Evolutionary conservation across 345 rosid genomes (phyloP), one percentile per base, ranked within the genome.

Genomic region (Heritiera fomes): DNA sequence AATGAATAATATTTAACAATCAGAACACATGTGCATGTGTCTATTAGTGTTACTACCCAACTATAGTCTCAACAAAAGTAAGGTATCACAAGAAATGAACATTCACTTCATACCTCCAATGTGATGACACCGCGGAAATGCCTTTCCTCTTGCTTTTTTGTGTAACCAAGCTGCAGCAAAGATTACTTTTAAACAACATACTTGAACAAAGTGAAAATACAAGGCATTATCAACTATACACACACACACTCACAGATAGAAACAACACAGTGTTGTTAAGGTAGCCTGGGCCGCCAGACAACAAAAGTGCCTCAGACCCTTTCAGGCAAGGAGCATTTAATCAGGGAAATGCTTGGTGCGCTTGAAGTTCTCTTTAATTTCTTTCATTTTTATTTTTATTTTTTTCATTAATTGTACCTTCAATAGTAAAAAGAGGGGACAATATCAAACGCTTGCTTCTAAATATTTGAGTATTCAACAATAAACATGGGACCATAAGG

Each of bases 91-190:
- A 49, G 59, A 49, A 28, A 28, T 70, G 58, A 49, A 28, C 59
- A 49, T 52, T 17, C 7, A 71, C 8, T 71, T 17, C 61, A 69
- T 88, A 97, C 99, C 99, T 97, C 99, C 87, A 97, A 89, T 61
- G 89, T 86, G 68, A 97, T 87, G 78, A 95, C 97, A 81, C 99
- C 99, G 17, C 96, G 97, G 76, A 97, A 97, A 77, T 90, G 93
- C 76, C 90, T 88, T 81, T 97, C 99, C 84, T 97, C 99, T 87
- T 88, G 94, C 87, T 93, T 97, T 86, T 91, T 93, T 58, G 99
- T 94, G 84, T 97, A 97, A 73, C 99, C 98, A 71, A 96, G 93
- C 99, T 96, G 89, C 82, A 82, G 67, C 47, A 84, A 18, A 86
- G 81, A 28, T 49, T 47, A 75, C 72, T 8, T 49, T 63, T 61